Conservation (phyloP, 306 rosid species). For the Cicer pinnatifidum region DNA sequence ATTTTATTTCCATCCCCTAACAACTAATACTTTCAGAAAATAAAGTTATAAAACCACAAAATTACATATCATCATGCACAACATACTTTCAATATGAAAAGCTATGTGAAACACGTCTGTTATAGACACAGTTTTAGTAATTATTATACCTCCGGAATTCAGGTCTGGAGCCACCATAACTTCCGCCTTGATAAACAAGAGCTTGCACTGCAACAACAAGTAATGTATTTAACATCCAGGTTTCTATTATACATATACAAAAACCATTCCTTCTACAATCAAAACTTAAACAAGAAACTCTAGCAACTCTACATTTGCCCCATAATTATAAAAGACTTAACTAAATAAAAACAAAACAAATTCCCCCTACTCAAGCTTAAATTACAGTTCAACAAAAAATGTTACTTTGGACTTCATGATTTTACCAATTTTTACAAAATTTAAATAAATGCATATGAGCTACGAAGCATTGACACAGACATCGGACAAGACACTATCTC, state of each 20-base stretch:
- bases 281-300: slow-evolving; percentile 29
- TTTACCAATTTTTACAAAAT: not conserved
- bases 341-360: slow-evolving; percentile 15
- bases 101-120: not conserved
- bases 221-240: slow-evolving; percentile 21
- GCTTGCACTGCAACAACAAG: slow-evolving; percentile 67
- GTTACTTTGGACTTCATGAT: not conserved
- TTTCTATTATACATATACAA: slow-evolving; percentile 1
- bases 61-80: slow-evolving; percentile 18
- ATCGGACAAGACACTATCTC: too few relatives aligned
- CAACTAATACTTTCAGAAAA: not conserved
- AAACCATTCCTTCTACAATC: not conserved
- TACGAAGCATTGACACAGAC: too few relatives aligned
- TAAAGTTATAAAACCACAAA: slow-evolving; percentile 8
- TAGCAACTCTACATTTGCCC: not conserved
- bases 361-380: not conserved
- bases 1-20: not conserved
- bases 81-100: slow-evolving; percentile 18
- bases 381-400: not conserved
- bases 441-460: not conserved
- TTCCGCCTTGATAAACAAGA: slow-evolving; percentile 66
- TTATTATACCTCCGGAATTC: slow-evolving; percentile 62
- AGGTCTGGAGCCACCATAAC: slow-evolving; percentile 50
- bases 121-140: not conserved
- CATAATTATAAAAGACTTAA: slow-evolving; percentile 12